A percentile compares a stretch with the other conserved stretches of the same genome.
Conservation (phyloP, 805 yeast genomes). For the Scheffersomyces amazonensis region DNA sequence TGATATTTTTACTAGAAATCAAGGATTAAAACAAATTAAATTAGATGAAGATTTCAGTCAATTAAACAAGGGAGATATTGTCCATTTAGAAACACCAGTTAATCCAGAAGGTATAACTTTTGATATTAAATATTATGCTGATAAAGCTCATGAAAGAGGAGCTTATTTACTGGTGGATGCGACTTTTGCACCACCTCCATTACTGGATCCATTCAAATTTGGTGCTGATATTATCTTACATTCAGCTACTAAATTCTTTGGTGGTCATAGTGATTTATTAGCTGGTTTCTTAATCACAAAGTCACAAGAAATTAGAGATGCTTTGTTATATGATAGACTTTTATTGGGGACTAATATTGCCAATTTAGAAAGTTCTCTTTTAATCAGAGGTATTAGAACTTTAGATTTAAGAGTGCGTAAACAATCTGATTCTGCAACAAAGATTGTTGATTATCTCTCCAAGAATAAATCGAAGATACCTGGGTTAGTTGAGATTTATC, state of each 20-base stretch:
- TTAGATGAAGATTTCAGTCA: slow-evolving; percentile 43
- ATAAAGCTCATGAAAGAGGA: slow-evolving; percentile 72
- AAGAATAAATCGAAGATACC: slow-evolving; percentile 49
- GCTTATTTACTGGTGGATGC: slow-evolving; percentile 75
- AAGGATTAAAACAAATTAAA: slow-evolving; percentile 49
- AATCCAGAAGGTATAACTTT: slow-evolving; percentile 75
- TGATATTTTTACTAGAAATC: slow-evolving; percentile 57
- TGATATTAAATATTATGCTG: slow-evolving; percentile 62
- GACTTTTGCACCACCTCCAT: slow-evolving; percentile 93
- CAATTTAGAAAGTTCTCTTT: slow-evolving; percentile 69
- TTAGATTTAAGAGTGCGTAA: slow-evolving; percentile 65
- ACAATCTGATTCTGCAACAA: slow-evolving; percentile 63
- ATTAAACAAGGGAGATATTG: slow-evolving; percentile 64
- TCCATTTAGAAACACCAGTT: slow-evolving; percentile 85
- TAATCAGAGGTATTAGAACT: slow-evolving; percentile 79
- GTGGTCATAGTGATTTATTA: slow-evolving; percentile 91
- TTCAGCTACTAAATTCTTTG: slow-evolving; percentile 90
- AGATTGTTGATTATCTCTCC: slow-evolving; percentile 56
- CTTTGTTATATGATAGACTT: slow-evolving; percentile 60
- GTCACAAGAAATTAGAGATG: slow-evolving; percentile 41
- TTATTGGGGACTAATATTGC: slow-evolving; percentile 77
- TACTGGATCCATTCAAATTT: slow-evolving; percentile 73
- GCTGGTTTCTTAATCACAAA: slow-evolving; percentile 80
- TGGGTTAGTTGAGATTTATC: slow-evolving; percentile 51
- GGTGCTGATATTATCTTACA: slow-evolving; percentile 92